Conservation (phyloP, 805 yeast genomes). For the Sugiyamaella lignohabitans region DNA sequence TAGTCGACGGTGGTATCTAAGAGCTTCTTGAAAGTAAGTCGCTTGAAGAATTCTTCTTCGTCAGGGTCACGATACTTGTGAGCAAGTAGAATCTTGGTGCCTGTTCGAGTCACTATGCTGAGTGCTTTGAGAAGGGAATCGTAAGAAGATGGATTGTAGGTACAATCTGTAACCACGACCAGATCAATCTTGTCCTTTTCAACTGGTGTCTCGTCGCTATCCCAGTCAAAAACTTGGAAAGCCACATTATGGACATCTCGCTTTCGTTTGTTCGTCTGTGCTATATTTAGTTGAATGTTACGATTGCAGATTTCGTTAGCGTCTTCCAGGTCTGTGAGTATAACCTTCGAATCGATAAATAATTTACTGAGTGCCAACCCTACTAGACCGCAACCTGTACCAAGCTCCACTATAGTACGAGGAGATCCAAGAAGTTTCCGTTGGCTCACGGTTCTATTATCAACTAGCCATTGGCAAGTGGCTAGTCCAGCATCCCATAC, state of each 20-base stretch:
- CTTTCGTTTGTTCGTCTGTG: neutral
- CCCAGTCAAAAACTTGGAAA: constrained; percentile 37
- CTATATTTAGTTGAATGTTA: constrained; percentile 25
- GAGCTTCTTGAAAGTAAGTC: constrained; percentile 6
- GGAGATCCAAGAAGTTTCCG: neutral
- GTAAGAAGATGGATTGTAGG: constrained; percentile 38
- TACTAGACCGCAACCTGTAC: constrained; percentile 40
- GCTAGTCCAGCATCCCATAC: constrained; percentile 39
- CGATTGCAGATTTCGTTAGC: constrained; percentile 33
- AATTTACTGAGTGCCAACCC: constrained; percentile 30
- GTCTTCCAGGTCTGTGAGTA: constrained; percentile 36
- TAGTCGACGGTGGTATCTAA: constrained; percentile 6
- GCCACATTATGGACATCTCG: constrained; percentile 10
- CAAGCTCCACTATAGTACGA: constrained; percentile 33
- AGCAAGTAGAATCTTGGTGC: constrained; percentile 26
- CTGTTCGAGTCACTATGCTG: constrained; percentile 6
- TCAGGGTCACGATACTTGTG: constrained; percentile 29
- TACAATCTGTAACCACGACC: constrained; percentile 38
- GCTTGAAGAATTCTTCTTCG: constrained; percentile 19
- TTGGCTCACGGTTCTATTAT: neutral
- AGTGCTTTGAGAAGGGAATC: constrained; percentile 32
- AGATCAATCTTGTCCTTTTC: constrained; percentile 32
- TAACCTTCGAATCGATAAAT: constrained; percentile 18
- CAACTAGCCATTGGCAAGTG: constrained; percentile 1
- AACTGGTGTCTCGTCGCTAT: constrained; percentile 22